phyloP scores from a whole-genome alignment of 2,329 filamentous ascomycete genomes.

The Sarocladiaceae sp. region DNA sequence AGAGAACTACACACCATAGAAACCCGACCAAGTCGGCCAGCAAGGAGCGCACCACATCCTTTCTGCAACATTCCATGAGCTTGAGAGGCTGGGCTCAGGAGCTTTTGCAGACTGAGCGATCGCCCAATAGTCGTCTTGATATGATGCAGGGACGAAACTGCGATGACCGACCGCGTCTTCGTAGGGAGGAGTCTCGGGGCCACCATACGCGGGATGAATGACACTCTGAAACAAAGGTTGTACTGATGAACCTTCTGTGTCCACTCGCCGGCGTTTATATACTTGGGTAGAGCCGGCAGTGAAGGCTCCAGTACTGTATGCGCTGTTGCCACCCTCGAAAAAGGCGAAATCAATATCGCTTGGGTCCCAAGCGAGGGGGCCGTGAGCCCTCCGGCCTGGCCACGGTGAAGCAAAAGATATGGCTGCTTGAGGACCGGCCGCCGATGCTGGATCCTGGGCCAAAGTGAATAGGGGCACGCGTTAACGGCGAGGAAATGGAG shows the following conservation, averaged over 20 bases:
- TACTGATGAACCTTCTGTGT: background rate
- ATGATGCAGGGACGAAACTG: no score
- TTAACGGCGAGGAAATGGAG: no score
- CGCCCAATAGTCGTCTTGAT: no score
- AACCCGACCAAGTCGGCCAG: background rate
- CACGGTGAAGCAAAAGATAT: no score
- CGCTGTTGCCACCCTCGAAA: background rate
- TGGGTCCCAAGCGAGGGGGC: no score
- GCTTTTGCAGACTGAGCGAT: no score
- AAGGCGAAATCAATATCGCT: no score
- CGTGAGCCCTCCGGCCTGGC: no score
- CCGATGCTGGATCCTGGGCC: no score
- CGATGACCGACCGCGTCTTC: background rate
- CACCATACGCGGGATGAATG: background rate
- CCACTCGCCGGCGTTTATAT: conserved; percentile 3
- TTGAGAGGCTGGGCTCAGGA: no score
- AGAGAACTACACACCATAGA: conserved; percentile 1
- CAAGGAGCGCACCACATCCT: background rate
- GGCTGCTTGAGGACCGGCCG: no score
- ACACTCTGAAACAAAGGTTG: background rate
- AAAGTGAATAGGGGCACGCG: no score
- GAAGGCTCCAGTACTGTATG: background rate
- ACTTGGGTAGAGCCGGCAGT: background rate
- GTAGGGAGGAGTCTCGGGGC: background rate
- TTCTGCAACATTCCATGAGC: background rate